A percentile compares a stretch with the other conserved stretches of the same genome.
Conservation (phyloP, 1,284 basidiomycete species). For the Hemileia vastatrix region DNA sequence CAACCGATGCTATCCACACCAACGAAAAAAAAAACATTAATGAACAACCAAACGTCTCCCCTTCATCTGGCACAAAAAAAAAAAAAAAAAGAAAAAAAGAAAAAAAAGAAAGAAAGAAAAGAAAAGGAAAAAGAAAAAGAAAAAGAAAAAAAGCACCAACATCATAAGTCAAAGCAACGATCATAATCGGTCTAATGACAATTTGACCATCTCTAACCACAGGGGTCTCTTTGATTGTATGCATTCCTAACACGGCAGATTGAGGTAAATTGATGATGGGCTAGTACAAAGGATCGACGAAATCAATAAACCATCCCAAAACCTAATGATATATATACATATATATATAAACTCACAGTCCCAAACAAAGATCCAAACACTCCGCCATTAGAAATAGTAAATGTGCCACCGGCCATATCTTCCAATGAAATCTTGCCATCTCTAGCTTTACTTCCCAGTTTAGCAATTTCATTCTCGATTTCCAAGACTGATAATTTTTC, state of each 20-base stretch:
- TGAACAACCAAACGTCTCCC: not conserved
- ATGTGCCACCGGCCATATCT: constrained; percentile 88
- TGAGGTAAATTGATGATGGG: constrained; percentile 81
- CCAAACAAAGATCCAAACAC: constrained; percentile 96
- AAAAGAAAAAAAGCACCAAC: not conserved
- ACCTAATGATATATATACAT: not conserved
- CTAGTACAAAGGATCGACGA: not conserved
- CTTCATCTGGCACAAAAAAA: not conserved
- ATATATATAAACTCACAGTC: constrained; percentile 54
- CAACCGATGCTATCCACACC: constrained; percentile 88
- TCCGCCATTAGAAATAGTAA: constrained; percentile 98
- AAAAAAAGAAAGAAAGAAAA: not conserved
- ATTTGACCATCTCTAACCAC: constrained; percentile 90
- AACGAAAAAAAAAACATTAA: no score
- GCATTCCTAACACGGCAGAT: constrained; percentile 86
- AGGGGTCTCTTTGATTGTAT: constrained; percentile 86
- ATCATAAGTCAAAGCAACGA: constrained; percentile 47
- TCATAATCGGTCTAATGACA: constrained; percentile 93
- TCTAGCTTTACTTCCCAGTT: constrained; percentile 81
- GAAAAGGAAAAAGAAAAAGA: not conserved
- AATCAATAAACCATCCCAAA: not conserved
- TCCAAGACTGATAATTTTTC: constrained; percentile 78
- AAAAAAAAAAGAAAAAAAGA: not conserved
- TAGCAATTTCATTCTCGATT: constrained; percentile 85
- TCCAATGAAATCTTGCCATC: constrained; percentile 92